phyloP scores from a whole-genome alignment of 1,284 basidiomycete species.

The Cutaneotrichosporon dermatis region DNA sequence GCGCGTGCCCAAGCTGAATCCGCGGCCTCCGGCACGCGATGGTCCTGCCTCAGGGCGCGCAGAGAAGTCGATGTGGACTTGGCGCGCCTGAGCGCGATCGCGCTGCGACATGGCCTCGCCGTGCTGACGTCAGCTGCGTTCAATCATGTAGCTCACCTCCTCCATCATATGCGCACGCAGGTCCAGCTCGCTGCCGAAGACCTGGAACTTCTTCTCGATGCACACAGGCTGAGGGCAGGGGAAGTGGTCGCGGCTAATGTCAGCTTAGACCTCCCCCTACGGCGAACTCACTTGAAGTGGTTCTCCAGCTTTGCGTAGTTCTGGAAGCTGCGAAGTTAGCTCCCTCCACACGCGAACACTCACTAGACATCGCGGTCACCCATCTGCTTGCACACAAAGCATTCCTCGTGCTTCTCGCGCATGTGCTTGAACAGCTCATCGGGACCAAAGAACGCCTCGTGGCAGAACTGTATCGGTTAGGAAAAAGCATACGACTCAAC shows the following conservation, averaged over 20 bases:
- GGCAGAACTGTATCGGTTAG: conserved; percentile 66
- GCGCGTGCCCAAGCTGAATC: conserved; percentile 29
- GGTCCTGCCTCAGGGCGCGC: conserved; percentile 14
- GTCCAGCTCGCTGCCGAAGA: conserved; percentile 82
- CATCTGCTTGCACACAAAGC: conserved; percentile 83
- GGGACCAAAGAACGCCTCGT: conserved; percentile 79
- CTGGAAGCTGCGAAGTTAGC: conserved; percentile 58
- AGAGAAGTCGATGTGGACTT: conserved; percentile 70
- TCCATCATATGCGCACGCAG: conserved; percentile 83
- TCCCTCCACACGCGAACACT: conserved; percentile 42
- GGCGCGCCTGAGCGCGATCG: conserved; percentile 71
- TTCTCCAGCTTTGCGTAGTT: conserved; percentile 67
- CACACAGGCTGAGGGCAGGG: conserved; percentile 73
- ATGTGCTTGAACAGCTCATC: conserved; percentile 94
- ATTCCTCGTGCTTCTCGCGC: conserved; percentile 91
- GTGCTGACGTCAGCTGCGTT: conserved; percentile 53
- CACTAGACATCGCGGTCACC: conserved; percentile 80
- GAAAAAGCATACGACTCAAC: conserved; percentile 42
- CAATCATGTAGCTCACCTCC: conserved; percentile 29
- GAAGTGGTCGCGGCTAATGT: conserved; percentile 57
- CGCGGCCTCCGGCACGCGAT: conserved; percentile 24
- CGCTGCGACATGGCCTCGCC: conserved; percentile 71
- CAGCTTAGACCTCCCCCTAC: conserved; percentile 11
- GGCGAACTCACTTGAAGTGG: conserved; percentile 40
- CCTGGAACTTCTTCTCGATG: conserved; percentile 85